A percentile compares a stretch with the other conserved stretches of the same genome.
Evolutionary conservation across 2,329 filamentous ascomycete genomes (phyloP).

Genomic region (Hypomyces perniciosus): DNA sequence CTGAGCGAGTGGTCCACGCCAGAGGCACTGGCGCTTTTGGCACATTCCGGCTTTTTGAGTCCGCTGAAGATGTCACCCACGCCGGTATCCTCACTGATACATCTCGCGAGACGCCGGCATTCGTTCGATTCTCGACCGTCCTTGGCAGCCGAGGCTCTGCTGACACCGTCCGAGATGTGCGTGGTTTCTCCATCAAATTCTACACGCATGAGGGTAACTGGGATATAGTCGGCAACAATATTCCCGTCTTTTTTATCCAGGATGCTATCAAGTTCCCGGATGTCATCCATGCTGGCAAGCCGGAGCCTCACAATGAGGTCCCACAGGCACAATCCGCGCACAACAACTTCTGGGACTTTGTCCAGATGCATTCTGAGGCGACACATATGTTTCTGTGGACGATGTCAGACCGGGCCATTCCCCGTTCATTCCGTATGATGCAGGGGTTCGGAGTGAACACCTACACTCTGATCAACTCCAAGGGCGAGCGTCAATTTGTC

Average conservation of each 20-base stretch:
- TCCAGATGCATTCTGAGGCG: constrained; percentile 56
- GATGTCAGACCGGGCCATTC: constrained; percentile 69
- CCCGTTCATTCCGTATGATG: constrained; percentile 76
- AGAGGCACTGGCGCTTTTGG: constrained; percentile 65
- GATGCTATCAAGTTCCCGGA: constrained; percentile 62
- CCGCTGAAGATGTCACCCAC: constrained; percentile 61
- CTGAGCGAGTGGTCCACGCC: constrained; percentile 64
- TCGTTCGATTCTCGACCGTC: constrained; percentile 67
- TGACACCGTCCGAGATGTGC: constrained; percentile 80
- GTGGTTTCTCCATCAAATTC: constrained; percentile 56
- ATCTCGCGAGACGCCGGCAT: constrained; percentile 43
- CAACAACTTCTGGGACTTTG: constrained; percentile 75
- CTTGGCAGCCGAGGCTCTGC: constrained; percentile 68
- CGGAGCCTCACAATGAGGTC: constrained; percentile 57
- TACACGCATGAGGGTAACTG: constrained; percentile 68
- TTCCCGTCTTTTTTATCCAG: constrained; percentile 66
- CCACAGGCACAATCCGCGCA: constrained; percentile 66
- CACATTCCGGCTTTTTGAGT: constrained; percentile 59
- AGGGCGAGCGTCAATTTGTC: constrained; percentile 65
- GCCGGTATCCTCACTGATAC: constrained; percentile 54
- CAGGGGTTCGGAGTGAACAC: constrained; percentile 83
- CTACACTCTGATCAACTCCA: constrained; percentile 60
- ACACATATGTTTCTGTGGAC: constrained; percentile 78
- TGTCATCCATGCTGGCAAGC: constrained; percentile 60
- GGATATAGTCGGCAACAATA: constrained; percentile 64